Conservation (phyloP, 2,329 filamentous ascomycete species). For the Colletotrichum eremochloae region DNA sequence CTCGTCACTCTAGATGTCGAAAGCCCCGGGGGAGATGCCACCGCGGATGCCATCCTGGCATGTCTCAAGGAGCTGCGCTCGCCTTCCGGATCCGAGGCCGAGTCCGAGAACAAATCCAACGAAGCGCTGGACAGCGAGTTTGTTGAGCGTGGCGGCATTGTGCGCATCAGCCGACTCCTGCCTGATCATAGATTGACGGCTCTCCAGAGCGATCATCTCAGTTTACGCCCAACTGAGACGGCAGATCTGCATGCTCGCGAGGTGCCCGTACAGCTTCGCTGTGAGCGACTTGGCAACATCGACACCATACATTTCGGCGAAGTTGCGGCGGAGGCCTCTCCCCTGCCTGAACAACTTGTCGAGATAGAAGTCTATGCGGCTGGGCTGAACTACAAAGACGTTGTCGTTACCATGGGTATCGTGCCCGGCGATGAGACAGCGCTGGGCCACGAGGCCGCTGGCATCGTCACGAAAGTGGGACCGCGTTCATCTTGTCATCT, state of each 20-base stretch:
- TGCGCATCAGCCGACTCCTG: conserved; percentile 46
- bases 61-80: not conserved
- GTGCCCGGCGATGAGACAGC: conserved; percentile 38
- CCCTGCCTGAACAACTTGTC: not conserved
- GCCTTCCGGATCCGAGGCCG: not conserved
- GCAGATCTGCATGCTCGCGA: conserved; percentile 1
- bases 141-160: conserved; percentile 45
- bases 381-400: conserved; percentile 36
- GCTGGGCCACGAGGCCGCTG: conserved; percentile 27
- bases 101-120: conserved; percentile 34
- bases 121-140: conserved; percentile 42
- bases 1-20: conserved; percentile 22
- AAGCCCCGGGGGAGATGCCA: not conserved
- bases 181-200: conserved; percentile 44
- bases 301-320: conserved; percentile 30
- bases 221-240: not conserved
- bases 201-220: conserved; percentile 2
- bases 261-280: not conserved
- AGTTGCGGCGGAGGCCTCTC: conserved; percentile 30
- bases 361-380: conserved; percentile 34
- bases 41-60: not conserved
- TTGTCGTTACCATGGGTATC: conserved; percentile 39
- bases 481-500: not conserved
- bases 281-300: conserved; percentile 17
- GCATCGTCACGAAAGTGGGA: not conserved